Percentiles rank a stretch among this genome's conserved stretches.
phyloP scores from a whole-genome alignment of 2,329 filamentous ascomycete species.

The Chrysosporium keratinophilum region DNA sequence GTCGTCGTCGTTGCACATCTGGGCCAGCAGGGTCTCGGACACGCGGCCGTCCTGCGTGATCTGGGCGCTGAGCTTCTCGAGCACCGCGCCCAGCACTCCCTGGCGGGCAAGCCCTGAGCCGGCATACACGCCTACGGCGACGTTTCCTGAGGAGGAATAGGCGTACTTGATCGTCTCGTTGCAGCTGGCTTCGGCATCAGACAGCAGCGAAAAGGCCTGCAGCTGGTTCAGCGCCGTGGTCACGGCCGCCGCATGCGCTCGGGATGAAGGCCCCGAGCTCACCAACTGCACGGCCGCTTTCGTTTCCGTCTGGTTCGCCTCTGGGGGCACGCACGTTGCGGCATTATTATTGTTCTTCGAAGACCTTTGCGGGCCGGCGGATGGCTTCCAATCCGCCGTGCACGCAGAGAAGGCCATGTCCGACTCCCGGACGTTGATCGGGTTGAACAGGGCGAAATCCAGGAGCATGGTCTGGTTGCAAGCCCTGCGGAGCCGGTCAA shows the following conservation, averaged over 20 bases:
- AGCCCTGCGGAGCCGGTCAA: not conserved
- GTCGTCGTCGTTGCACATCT: slow-evolving; percentile 2
- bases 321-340: not conserved
- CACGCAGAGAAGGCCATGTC: not conserved
- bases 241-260: not conserved
- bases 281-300: not conserved
- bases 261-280: not conserved
- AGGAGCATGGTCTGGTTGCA: slow-evolving; percentile 4
- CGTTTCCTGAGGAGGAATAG: slow-evolving; percentile 4
- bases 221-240: not conserved
- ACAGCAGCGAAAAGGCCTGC: not conserved
- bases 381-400: not conserved
- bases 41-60: not conserved
- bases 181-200: not conserved
- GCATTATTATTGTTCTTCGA: not conserved
- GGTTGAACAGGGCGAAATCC: not conserved
- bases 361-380: not conserved
- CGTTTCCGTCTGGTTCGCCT: not conserved
- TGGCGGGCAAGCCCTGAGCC: not conserved
- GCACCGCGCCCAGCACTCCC: not conserved
- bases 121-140: slow-evolving; percentile 3
- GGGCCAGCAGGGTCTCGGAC: not conserved
- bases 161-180: not conserved
- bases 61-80: not conserved
- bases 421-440: not conserved